phyloP scores from a whole-genome alignment of 2,329 filamentous ascomycete species.

The Pleurostoma richardsiae region DNA sequence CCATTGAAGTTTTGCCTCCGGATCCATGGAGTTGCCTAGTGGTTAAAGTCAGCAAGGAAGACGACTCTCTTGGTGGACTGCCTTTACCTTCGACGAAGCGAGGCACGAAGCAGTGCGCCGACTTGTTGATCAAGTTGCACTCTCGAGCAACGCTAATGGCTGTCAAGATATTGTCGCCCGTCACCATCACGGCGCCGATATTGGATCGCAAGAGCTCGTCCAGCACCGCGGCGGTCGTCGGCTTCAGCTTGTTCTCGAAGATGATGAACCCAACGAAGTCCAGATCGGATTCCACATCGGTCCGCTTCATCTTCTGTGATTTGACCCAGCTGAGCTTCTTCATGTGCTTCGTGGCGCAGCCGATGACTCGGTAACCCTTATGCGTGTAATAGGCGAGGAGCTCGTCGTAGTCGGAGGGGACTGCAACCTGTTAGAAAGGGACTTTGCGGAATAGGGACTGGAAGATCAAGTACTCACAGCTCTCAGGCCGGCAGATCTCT shows the following conservation, averaged over 20 bases:
- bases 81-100: slow-evolving; percentile 67
- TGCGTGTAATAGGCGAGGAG: slow-evolving; percentile 88
- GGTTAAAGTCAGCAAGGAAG: too few relatives aligned
- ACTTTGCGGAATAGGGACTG: not conserved
- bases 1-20: slow-evolving; percentile 73
- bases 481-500: slow-evolving; percentile 81
- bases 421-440: slow-evolving; percentile 20
- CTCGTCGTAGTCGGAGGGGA: slow-evolving; percentile 87
- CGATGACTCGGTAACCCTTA: slow-evolving; percentile 93
- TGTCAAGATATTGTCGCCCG: slow-evolving; percentile 94
- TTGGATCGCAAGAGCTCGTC: slow-evolving; percentile 76
- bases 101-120: slow-evolving; percentile 87
- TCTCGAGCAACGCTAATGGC: slow-evolving; percentile 94
- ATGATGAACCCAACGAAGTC: slow-evolving; percentile 95
- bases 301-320: slow-evolving; percentile 85
- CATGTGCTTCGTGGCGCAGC: slow-evolving; percentile 85
- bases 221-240: slow-evolving; percentile 74
- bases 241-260: slow-evolving; percentile 97
- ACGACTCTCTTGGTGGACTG: too few relatives aligned
- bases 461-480: slow-evolving; percentile 48
- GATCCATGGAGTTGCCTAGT: slow-evolving; percentile 56
- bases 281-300: slow-evolving; percentile 76
- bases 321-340: slow-evolving; percentile 89
- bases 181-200: slow-evolving; percentile 92
- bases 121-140: slow-evolving; percentile 74